Base-by-base conservation (phyloP, 495 filamentous ascomycete species). In the Aspergillus kassunensis region DNA sequence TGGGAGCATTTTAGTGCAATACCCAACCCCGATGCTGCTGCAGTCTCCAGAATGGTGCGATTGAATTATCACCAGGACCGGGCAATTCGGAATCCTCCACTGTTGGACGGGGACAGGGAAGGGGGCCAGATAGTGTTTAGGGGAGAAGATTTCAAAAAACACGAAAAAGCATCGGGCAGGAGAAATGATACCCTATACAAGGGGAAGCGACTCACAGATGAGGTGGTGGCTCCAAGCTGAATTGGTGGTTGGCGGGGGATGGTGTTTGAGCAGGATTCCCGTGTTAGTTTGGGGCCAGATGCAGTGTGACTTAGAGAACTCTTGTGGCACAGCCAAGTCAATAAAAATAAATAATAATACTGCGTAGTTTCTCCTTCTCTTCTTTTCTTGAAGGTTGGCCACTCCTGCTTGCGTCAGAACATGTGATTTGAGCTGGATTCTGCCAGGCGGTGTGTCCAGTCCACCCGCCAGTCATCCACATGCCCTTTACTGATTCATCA, bases 1-100 rank as follows among this genome's bases (percentile, higher is more conserved):
- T 62, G 56, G 56, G 59, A 59, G 33, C 45, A 58, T 58, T 59
- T 56, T 54, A 47, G 37, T 39, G 53, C 56, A 31, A 45, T 46
- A 15, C 30, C 36, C 40, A 53, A 27, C 16, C 36, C 29, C 33
- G 48, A 51, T 51, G 39, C 13, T 19, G 43, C 27, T 46, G 44
- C 44, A 46, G 29, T 34, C 19, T 10, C 44, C 20, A 31, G 44
- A 19, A 23, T 46, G 44, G 44, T 33, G 44, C 29, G 27, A 45
- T 45, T 45, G 43, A 29, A 31, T 19, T 45, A 8, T 37, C 35
- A 15, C 42, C 27, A 48, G 44, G 19, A 8, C 31, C 45, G 46
- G 48, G 18, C 37, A 51, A 51, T 33, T 51, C 18, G 48, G 48
- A 25, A 43, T n/a, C 27, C 25, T 15, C 29, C 18, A 51, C 48